Evolutionary conservation across 768 basidiomycete genomes (phyloP).

Genomic region (Podaxis sp.): DNA sequence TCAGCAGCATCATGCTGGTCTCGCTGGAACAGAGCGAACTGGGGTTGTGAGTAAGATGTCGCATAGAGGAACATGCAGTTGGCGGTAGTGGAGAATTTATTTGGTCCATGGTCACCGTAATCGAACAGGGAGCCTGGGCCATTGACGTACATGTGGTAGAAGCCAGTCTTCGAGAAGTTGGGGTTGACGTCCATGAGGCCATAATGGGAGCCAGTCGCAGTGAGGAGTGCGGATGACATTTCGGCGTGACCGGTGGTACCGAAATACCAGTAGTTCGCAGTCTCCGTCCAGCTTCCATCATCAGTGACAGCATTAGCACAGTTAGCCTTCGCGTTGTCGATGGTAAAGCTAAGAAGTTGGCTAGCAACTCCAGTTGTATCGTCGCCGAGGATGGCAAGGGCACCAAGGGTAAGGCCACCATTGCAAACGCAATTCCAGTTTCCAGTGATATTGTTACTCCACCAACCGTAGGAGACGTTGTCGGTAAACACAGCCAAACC

Average conservation of each 20-base stretch:
- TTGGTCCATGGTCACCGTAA: conserved; percentile 85
- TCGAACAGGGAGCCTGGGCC: conserved; percentile 88
- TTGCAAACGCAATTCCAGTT: conserved; percentile 99
- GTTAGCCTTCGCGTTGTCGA: conserved; percentile 74
- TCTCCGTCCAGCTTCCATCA: conserved; percentile 94
- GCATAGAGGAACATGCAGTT: conserved; percentile 85
- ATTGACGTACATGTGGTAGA: conserved; percentile 86
- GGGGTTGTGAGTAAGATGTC: conserved; percentile 63
- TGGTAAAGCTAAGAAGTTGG: conserved; percentile 63
- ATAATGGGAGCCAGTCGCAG: conserved; percentile 85
- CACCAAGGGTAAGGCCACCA: conserved; percentile 81
- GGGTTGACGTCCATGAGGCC: conserved; percentile 70
- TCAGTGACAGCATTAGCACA: conserved; percentile 62
- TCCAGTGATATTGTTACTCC: conserved; percentile 68
- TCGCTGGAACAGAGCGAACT: conserved; percentile 87
- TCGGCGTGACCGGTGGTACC: conserved; percentile 91
- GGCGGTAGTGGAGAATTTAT: conserved; percentile 94
- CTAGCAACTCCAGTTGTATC: conserved; percentile 73
- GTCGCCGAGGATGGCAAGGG: conserved; percentile 88
- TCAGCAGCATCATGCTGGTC: conserved; percentile 82
- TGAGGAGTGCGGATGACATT: conserved; percentile 76
- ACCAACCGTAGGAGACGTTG: conserved; percentile 64
- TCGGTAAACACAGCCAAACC: conserved; percentile 58
- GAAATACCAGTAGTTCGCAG: conserved; percentile 94
- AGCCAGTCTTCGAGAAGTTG: conserved; percentile 69